A percentile compares a stretch with the other conserved stretches of the same genome.
Evolutionary conservation across 257 asterid species (phyloP).

Genomic region (Scutellaria barbata): DNA sequence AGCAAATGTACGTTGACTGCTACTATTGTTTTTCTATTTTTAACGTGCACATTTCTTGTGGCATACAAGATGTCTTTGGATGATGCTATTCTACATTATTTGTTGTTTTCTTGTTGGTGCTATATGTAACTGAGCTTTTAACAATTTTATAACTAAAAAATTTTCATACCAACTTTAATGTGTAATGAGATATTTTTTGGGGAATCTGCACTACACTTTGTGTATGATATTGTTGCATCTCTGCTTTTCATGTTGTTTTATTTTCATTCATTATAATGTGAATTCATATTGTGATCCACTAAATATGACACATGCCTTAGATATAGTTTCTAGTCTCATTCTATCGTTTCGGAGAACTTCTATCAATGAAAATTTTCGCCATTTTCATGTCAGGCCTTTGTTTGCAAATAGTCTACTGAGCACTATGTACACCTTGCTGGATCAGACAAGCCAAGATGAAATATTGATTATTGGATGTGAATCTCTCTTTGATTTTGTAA

Average conservation of each 20-base stretch:
- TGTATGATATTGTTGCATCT: neutral
- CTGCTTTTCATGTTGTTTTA: neutral
- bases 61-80: neutral
- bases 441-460: slow-evolving; percentile 83
- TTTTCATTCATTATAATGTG: neutral
- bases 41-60: neutral
- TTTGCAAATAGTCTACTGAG: slow-evolving; percentile 85
- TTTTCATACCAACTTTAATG: neutral
- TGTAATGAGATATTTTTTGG: neutral
- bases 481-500: slow-evolving; percentile 88
- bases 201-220: slow-evolving; percentile 1
- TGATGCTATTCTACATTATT: neutral
- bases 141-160: neutral
- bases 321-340: neutral
- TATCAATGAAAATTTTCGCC: slow-evolving; percentile 10
- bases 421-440: slow-evolving; percentile 76
- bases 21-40: neutral
- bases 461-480: slow-evolving; percentile 81
- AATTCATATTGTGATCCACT: neutral
- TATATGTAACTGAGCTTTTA: neutral
- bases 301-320: neutral
- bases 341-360: neutral
- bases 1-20: slow-evolving; percentile 72
- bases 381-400: slow-evolving; percentile 71
- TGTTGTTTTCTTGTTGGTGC: slow-evolving; percentile 22